Base-by-base conservation (phyloP, 345 rosid genomes). In the Euphorbia lathyris region DNA sequence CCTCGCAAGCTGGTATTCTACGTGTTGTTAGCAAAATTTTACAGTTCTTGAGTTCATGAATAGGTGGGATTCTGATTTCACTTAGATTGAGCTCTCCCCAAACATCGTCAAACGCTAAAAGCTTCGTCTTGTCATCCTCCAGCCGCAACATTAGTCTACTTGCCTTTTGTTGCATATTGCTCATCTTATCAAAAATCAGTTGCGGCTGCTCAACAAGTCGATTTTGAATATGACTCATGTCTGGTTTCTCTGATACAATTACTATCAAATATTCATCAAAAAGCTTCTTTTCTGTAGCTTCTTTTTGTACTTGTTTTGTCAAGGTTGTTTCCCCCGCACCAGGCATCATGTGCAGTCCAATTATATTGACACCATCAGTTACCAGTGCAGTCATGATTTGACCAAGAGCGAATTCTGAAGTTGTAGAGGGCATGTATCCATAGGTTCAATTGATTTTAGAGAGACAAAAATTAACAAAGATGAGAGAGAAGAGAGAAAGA, bases 21-120 rank as follows among this genome's bases (percentile, higher is more conserved):
- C 40, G 63, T 29, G 63, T 30, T 14, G 62, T 58, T 12, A 58
- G 11, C 63, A 58, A 11, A 29, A 58, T 30, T 58, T 58, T 58
- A n/a, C 63, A 58, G 7, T 29, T 34, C 26, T 19, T 60, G 45
- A 36, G 23, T 5, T 57, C 34, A 27, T 27, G 19, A 27, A 14
- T 5, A 57, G 36, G 23, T 57, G 61, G 36, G 10, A 57, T 57
- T 12, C 61, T 34, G 13, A 26, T 57, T 57, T 57, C 34, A 57
- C 5, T 57, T 7, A 57, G 23, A 26, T 57, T 57, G 23, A 11
- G n/a, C n/a, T 57, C 61, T 57, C 61, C 34, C 61, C 61, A 57
- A 12, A 57, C n/a, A 57, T 57, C 34, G 6, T 26, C 34, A 5
- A 57, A 14, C 19, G 25, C 34, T 26, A 57, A 2, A 26, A 57